Percentiles rank a stretch among this genome's conserved stretches.
phyloP scores from a whole-genome alignment of 768 basidiomycete genomes.

The Mycena belliarum region DNA sequence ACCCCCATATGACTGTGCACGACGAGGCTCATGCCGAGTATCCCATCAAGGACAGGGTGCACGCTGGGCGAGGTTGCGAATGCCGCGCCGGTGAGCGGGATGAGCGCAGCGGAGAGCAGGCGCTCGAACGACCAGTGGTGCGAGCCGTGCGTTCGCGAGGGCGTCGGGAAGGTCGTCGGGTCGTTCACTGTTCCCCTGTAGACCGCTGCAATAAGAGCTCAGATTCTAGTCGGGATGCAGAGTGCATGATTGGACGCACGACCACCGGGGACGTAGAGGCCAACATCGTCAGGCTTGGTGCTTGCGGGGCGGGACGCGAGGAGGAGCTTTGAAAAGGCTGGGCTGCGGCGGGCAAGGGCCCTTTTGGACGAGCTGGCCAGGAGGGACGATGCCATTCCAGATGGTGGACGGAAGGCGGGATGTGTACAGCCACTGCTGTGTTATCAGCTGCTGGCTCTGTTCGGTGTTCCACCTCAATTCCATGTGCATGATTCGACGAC shows the following conservation, averaged over 20 bases:
- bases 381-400: slow-evolving; percentile 15
- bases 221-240: not conserved
- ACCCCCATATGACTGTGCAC: slow-evolving; percentile 97
- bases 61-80: slow-evolving; percentile 41
- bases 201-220: slow-evolving; percentile 35
- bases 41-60: slow-evolving; percentile 86
- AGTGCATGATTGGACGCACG: not conserved
- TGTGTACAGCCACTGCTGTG: not conserved
- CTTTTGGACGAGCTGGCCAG: slow-evolving; percentile 18
- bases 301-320: not conserved
- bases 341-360: slow-evolving; percentile 14
- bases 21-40: slow-evolving; percentile 84
- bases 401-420: not conserved
- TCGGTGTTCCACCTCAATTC: no score
- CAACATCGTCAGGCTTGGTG: not conserved
- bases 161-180: slow-evolving; percentile 74
- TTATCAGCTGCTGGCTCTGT: no score
- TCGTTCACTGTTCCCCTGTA: slow-evolving; percentile 94
- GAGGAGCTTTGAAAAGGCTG: slow-evolving; percentile 6
- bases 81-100: slow-evolving; percentile 62
- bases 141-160: slow-evolving; percentile 80
- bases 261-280: not conserved
- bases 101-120: slow-evolving; percentile 80
- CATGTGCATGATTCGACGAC: no score
- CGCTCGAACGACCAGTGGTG: slow-evolving; percentile 95